phyloP scores from a whole-genome alignment of 768 basidiomycete genomes.

The Pleurotus citrinopileatus region DNA sequence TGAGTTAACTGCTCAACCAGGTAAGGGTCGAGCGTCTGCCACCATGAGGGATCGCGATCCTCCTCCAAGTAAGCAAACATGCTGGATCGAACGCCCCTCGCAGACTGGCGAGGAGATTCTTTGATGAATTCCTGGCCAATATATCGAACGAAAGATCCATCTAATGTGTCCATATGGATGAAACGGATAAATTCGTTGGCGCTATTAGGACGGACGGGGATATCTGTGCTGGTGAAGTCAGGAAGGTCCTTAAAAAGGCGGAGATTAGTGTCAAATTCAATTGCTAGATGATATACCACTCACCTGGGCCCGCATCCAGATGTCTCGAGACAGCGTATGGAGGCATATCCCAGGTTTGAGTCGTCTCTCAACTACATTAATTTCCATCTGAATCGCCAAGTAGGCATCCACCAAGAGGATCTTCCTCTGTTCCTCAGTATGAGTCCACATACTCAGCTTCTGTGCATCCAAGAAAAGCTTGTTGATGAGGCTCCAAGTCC shows the following conservation, averaged over 20 bases:
- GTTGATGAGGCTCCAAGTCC: not conserved
- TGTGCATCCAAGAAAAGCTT: not conserved
- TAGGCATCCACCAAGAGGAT: not conserved
- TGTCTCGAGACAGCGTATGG: not conserved
- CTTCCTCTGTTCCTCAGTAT: not conserved
- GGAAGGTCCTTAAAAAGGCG: not conserved
- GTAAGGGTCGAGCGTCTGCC: not conserved
- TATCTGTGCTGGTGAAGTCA: not conserved
- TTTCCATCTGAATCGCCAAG: not conserved
- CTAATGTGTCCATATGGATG: not conserved
- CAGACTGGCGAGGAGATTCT: not conserved
- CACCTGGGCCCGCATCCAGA: not conserved
- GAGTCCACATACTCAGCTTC: not conserved
- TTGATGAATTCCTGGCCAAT: not conserved
- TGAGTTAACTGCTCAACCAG: constrained; percentile 3
- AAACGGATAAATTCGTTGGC: not conserved
- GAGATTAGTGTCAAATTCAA: not conserved
- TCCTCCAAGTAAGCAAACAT: not conserved
- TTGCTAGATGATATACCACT: not conserved
- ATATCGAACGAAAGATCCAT: not conserved
- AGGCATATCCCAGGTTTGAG: not conserved
- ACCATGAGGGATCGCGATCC: not conserved
- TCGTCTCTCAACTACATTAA: not conserved
- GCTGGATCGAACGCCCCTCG: not conserved
- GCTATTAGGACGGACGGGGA: not conserved